Evolutionary conservation across 1,284 basidiomycete genomes (phyloP).

Genomic region (Pseudozyma thailandica): DNA sequence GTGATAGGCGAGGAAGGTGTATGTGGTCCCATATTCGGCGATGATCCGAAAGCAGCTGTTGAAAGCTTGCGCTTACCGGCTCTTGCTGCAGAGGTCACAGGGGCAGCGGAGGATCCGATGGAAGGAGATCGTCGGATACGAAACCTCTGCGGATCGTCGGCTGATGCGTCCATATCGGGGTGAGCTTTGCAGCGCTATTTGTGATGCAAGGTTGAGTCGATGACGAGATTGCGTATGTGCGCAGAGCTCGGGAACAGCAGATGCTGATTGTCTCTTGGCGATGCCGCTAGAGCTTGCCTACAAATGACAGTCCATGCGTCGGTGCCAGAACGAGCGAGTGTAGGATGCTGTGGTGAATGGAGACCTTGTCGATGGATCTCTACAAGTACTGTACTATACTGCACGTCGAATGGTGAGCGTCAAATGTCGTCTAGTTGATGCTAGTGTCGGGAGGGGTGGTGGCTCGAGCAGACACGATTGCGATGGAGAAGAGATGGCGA

Average conservation of each 20-base stretch:
- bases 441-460: too few relatives aligned
- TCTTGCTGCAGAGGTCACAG: constrained; percentile 18
- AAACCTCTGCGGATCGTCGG: constrained; percentile 43
- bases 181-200: too few relatives aligned
- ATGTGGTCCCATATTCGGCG: constrained; percentile 35
- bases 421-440: too few relatives aligned
- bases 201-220: not conserved
- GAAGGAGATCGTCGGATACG: constrained; percentile 42
- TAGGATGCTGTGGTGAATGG: not conserved
- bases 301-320: constrained; percentile 12
- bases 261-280: constrained; percentile 28
- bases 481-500: too few relatives aligned
- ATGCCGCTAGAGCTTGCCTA: not conserved
- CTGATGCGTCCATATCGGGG: constrained; percentile 43
- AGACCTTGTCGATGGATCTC: too few relatives aligned
- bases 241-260: constrained; percentile 25
- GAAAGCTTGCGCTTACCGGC: constrained; percentile 49
- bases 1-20: constrained; percentile 35
- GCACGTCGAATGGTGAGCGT: too few relatives aligned
- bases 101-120: constrained; percentile 31
- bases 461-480: too few relatives aligned
- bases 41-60: constrained; percentile 38
- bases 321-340: not conserved
- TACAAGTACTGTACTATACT: too few relatives aligned
- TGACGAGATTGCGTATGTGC: constrained; percentile 5